Conservation (phyloP, 148 eudicot genomes). For the Limonium bicolor region DNA sequence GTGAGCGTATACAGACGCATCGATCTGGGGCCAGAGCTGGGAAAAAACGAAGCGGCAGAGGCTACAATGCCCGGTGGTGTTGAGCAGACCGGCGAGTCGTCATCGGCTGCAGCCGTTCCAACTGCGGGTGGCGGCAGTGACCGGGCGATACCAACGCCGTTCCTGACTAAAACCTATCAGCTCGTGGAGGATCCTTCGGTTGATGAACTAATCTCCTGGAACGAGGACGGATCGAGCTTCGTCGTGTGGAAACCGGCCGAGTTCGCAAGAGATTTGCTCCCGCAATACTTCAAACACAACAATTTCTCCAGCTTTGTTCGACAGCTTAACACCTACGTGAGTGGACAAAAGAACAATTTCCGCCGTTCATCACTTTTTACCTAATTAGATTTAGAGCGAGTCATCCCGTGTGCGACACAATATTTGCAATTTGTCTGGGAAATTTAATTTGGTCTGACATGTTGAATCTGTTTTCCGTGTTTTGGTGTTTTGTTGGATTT, state of each 20-base stretch:
- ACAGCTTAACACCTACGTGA: constrained; percentile 75
- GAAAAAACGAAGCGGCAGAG: background rate
- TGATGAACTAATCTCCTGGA: constrained; percentile 73
- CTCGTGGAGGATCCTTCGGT: constrained; percentile 56
- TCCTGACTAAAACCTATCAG: constrained; percentile 64
- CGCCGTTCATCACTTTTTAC: background rate
- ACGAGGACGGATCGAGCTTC: constrained; percentile 62
- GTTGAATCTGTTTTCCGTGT: background rate
- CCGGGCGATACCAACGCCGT: constrained; percentile 61
- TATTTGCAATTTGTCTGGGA: too few species aligned
- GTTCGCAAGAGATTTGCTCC: constrained; percentile 76
- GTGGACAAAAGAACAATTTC: too few species aligned
- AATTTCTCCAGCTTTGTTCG: constrained; percentile 92
- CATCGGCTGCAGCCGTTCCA: constrained; percentile 10
- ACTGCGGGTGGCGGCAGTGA: constrained; percentile 12
- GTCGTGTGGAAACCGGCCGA: constrained; percentile 83
- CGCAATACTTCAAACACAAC: constrained; percentile 68
- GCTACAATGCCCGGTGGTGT: constrained; percentile 20
- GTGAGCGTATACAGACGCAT: too few species aligned
- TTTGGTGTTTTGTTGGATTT: background rate
- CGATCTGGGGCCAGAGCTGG: too few species aligned
- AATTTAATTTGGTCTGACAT: background rate
- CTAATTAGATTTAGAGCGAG: background rate
- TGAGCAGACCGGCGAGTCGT: constrained; percentile 33
- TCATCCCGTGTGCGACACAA: too few species aligned